These are phyloP conservation scores for Nicotiana knightiana DNA, from an alignment of 257 asterid species.

Conservation along the genomic window DNA sequence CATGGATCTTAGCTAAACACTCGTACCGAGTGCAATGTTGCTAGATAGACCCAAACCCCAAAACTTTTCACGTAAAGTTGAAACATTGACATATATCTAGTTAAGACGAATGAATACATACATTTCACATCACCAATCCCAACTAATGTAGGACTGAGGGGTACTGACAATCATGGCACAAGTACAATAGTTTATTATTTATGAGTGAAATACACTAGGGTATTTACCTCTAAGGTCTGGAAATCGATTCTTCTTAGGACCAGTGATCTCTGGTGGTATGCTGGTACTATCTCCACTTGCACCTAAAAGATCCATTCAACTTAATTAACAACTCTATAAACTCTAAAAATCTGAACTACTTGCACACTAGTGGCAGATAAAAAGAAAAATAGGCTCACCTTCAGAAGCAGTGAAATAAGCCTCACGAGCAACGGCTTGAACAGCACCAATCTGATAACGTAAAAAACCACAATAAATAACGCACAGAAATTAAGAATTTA, in stretches of 20 bases:
- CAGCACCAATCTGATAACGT: slow-evolving; percentile 68
- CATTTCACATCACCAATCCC: no score
- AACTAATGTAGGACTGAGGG: no score
- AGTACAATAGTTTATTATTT: no score
- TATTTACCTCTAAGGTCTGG: slow-evolving; percentile 60
- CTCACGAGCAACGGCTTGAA: slow-evolving; percentile 82
- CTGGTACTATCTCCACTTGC: slow-evolving; percentile 35
- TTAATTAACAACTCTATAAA: neutral
- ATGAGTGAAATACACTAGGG: neutral
- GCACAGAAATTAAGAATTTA: neutral
- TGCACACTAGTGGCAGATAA: neutral
- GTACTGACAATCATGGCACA: neutral
- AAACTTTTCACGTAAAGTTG: no score
- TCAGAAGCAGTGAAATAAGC: slow-evolving; percentile 70
- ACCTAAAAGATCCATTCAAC: slow-evolving; percentile 29
- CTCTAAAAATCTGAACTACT: neutral
- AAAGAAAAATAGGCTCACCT: slow-evolving; percentile 26
- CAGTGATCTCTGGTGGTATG: slow-evolving; percentile 45
- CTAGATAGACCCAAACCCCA: no score
- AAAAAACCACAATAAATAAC: neutral
- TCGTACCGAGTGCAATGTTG: no score
- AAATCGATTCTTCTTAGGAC: slow-evolving; percentile 47
- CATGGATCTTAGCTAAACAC: no score
- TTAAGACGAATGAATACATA: no score
- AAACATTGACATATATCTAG: no score